A percentile compares a stretch with the other conserved stretches of the same genome.
phyloP scores from a whole-genome alignment of 345 rosid species.

The Citrus hindsii region DNA sequence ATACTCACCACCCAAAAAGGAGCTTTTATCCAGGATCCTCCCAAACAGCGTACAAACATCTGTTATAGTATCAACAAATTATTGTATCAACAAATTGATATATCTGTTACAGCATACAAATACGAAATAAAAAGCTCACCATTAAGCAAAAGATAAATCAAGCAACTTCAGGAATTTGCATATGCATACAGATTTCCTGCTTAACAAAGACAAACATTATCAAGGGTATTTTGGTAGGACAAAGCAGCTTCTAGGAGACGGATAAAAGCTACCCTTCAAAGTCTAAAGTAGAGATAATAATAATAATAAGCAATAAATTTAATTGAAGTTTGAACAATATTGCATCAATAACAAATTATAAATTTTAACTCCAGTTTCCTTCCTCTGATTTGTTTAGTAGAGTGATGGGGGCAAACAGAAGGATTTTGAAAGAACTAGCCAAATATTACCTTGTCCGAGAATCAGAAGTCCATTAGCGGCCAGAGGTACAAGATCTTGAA shows the following conservation, averaged over 20 bases:
- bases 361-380: neutral
- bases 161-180: constrained; percentile 49
- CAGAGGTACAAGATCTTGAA: constrained; percentile 52
- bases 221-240: neutral
- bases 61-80: neutral
- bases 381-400: neutral
- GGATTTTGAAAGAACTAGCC: neutral
- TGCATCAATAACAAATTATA: neutral
- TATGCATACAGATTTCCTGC: constrained; percentile 65
- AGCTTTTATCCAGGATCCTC: constrained; percentile 22
- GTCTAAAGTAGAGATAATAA: neutral
- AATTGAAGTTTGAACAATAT: neutral
- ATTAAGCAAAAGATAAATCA: constrained; percentile 14
- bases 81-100: neutral
- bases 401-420: neutral
- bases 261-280: neutral
- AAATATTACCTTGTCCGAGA: constrained; percentile 66
- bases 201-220: constrained; percentile 6
- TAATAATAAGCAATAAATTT: neutral
- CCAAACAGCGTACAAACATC: constrained; percentile 17
- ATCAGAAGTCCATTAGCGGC: constrained; percentile 53
- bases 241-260: neutral
- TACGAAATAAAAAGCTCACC: constrained; percentile 28
- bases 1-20: constrained; percentile 17
- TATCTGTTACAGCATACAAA: neutral